Evolutionary conservation across 805 yeast genomes (phyloP), one percentile per base, ranked within the genome.

Genomic region (Ogataea pignaliae): DNA sequence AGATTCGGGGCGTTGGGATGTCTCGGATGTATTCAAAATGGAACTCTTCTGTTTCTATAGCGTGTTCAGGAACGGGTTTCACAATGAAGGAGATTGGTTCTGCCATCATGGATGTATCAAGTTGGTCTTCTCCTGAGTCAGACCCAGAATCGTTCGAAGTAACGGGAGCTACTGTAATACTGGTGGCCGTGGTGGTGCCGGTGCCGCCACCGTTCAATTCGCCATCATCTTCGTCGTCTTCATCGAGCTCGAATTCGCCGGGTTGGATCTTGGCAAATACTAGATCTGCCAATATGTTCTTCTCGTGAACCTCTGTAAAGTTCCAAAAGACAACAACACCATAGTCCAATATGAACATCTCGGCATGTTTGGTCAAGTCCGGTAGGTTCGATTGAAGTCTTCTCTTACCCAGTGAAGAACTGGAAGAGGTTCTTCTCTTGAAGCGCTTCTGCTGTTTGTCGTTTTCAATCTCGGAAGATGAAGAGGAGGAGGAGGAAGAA

Each of bases 291-390:
- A 93, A 72, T 15, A 93, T 80, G 56, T 91, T 93, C 68, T 89
- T 89, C 57, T 93, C 99, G 59, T 93, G 97, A 8, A 78, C 72
- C 59, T 89, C 97, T 2, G 91, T 81, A 55, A 93, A 89, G 59
- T 93, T 93, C 99, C 99, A 93, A 58, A 93, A 90, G 16, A 93
- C 97, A n/a, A 93, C 88, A 12, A 91, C 95, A 16, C 99, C 99
- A 61, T 93, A 93, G 42, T 80, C 82, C 60, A 91, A 81, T 12
- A 93, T 77, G 57, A 93, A 93, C 72, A 93, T 75, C 57, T 91
- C 98, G 0, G 97, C 91, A 60, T 83, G 87, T 50, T 78, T 78
- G 3, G 76, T 65, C 40, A 75, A 68, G 46, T 79, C 81, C 0
- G 73, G 66, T n/a, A 58, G 40, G 10, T 48, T 47, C 6, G 61